Conservation (phyloP, 495 filamentous ascomycete genomes). For the Penicillium ochrochloron region DNA sequence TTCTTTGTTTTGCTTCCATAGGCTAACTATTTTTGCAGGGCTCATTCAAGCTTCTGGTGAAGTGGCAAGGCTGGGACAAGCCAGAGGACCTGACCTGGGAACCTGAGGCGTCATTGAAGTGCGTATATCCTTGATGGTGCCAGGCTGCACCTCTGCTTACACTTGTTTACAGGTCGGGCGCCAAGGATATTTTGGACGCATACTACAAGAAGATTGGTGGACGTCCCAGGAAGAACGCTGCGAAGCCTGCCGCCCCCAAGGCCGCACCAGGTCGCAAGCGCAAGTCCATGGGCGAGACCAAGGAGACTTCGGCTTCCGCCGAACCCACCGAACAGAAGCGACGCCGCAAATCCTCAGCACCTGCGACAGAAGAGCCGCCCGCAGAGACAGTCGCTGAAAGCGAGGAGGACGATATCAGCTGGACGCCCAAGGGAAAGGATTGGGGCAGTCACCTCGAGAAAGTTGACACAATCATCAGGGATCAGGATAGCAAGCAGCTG, state of each 20-base stretch:
- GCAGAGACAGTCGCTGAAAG: slow-evolving; percentile 21
- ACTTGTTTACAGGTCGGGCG: slow-evolving; percentile 47
- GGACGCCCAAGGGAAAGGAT: slow-evolving; percentile 55
- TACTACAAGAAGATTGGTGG: slow-evolving; percentile 65
- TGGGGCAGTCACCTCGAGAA: slow-evolving; percentile 62
- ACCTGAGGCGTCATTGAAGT: slow-evolving; percentile 61
- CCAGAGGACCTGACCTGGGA: slow-evolving; percentile 63
- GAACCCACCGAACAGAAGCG: slow-evolving; percentile 33
- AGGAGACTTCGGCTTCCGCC: slow-evolving; percentile 26
- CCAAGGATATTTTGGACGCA: slow-evolving; percentile 54
- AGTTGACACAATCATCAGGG: slow-evolving; percentile 62
- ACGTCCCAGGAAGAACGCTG: slow-evolving; percentile 44
- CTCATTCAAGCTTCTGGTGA: slow-evolving; percentile 55
- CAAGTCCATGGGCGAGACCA: slow-evolving; percentile 43
- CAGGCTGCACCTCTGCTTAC: slow-evolving; percentile 19
- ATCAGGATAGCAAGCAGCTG: slow-evolving; percentile 41
- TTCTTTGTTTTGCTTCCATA: not conserved
- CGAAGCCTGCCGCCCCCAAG: slow-evolving; percentile 27
- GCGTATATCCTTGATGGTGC: slow-evolving; percentile 5
- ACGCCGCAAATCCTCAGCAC: slow-evolving; percentile 28
- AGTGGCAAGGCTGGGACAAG: slow-evolving; percentile 67
- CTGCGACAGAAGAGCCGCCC: slow-evolving; percentile 27
- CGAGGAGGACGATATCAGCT: slow-evolving; percentile 34
- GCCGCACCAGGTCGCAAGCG: slow-evolving; percentile 37
- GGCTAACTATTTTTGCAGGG: slow-evolving; percentile 40